These are phyloP conservation scores for Xerocomus nothofagi DNA, from an alignment of 1,284 basidiomycete genomes.

Conservation along the genomic window DNA sequence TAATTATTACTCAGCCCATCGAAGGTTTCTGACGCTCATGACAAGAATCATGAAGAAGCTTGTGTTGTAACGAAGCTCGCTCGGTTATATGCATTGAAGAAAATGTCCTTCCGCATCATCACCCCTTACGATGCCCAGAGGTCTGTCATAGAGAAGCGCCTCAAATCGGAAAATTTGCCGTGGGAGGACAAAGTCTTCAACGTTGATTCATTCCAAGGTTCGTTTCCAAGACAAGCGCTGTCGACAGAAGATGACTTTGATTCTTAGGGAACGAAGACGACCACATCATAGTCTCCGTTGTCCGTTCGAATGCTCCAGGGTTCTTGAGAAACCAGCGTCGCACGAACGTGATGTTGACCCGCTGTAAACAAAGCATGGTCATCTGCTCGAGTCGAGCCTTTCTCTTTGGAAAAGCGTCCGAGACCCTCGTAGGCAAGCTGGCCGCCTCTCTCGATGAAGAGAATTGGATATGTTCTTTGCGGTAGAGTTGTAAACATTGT, in stretches of 20 bases:
- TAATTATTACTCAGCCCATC: neutral
- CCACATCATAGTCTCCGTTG: slow-evolving; percentile 63
- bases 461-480: slow-evolving; percentile 39
- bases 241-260: slow-evolving; percentile 18
- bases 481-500: neutral
- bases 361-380: slow-evolving; percentile 57
- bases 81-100: slow-evolving; percentile 3
- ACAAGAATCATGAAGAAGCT: slow-evolving; percentile 30
- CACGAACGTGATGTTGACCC: slow-evolving; percentile 69
- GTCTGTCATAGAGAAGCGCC: slow-evolving; percentile 45
- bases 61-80: slow-evolving; percentile 25
- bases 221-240: slow-evolving; percentile 22
- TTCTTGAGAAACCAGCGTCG: slow-evolving; percentile 52
- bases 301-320: slow-evolving; percentile 46
- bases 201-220: slow-evolving; percentile 68
- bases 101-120: slow-evolving; percentile 27
- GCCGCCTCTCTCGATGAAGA: slow-evolving; percentile 37
- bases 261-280: slow-evolving; percentile 40
- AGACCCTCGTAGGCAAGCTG: slow-evolving; percentile 50
- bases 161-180: slow-evolving; percentile 43
- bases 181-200: slow-evolving; percentile 62
- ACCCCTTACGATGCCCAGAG: slow-evolving; percentile 64
- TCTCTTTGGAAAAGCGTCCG: slow-evolving; percentile 37
- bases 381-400: slow-evolving; percentile 52
- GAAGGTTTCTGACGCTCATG: neutral